These are phyloP conservation scores for Dalechampia spathulata DNA, from an alignment of 441 rosid genomes.

Conservation along the genomic window DNA sequence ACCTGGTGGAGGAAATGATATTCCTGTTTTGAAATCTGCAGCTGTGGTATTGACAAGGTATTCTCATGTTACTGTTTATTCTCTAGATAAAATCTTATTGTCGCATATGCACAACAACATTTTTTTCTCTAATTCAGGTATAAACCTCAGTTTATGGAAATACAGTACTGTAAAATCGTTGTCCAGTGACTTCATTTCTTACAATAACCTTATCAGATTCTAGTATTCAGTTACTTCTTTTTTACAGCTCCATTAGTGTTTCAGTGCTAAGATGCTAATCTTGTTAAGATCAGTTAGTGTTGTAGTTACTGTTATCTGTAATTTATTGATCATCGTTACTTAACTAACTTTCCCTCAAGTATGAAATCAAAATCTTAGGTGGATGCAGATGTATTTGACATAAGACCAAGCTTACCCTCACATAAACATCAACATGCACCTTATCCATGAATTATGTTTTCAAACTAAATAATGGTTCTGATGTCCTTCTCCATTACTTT, in stretches of 20 bases:
- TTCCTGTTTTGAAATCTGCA: constrained; percentile 57
- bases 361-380: background rate
- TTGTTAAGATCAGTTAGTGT: background rate
- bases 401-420: background rate
- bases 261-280: background rate
- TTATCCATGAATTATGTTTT: background rate
- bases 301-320: background rate
- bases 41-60: constrained; percentile 53
- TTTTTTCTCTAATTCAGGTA: background rate
- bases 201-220: background rate
- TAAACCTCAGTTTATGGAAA: background rate
- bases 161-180: background rate
- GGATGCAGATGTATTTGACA: background rate
- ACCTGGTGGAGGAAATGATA: constrained; percentile 55
- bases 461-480: background rate
- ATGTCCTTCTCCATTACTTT: background rate
- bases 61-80: background rate
- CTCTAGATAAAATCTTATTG: background rate
- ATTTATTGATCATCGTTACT: no score
- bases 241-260: background rate
- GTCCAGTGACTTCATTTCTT: background rate
- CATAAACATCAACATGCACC: background rate
- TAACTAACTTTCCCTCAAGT: no score
- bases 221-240: background rate
- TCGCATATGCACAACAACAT: background rate